phyloP scores from a whole-genome alignment of 2,329 filamentous ascomycete genomes.

The Exophiala phaeomuriformis region DNA sequence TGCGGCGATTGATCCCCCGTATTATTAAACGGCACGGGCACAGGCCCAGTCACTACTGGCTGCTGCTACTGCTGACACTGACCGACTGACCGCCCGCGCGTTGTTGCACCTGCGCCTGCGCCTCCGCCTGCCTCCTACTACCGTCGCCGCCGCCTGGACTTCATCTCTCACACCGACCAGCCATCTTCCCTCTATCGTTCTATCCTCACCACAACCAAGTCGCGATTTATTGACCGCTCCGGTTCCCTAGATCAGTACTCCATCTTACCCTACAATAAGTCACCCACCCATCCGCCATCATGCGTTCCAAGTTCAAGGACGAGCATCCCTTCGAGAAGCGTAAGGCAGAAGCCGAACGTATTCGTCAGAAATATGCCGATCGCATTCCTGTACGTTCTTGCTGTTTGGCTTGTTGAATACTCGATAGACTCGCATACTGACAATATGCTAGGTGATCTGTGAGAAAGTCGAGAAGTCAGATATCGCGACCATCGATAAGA shows the following conservation, averaged over 20 bases:
- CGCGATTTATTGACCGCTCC: slow-evolving; percentile 7
- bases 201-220: slow-evolving; percentile 7
- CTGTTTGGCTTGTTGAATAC: neutral
- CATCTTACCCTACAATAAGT: slow-evolving; percentile 3
- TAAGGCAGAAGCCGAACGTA: slow-evolving; percentile 99
- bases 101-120: slow-evolving; percentile 9
- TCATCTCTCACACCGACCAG: slow-evolving; percentile 26
- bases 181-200: slow-evolving; percentile 22
- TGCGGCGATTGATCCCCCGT: no score
- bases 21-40: no score
- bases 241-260: slow-evolving; percentile 14
- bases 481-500: slow-evolving; percentile 99
- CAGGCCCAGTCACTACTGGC: no score
- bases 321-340: slow-evolving; percentile 99
- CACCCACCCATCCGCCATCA: slow-evolving; percentile 36
- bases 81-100: no score
- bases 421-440: slow-evolving; percentile 14
- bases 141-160: neutral
- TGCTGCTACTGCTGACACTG: no score
- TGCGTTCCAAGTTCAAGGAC: slow-evolving; percentile 99
- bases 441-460: slow-evolving; percentile 72
- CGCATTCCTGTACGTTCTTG: slow-evolving; percentile 78
- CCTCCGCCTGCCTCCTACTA: neutral
- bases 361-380: slow-evolving; percentile 97
- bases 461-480: slow-evolving; percentile 99